Evolutionary conservation across 768 basidiomycete genomes (phyloP), one percentile per base, ranked within the genome.

Genomic region (Gymnopilus dilepis): DNA sequence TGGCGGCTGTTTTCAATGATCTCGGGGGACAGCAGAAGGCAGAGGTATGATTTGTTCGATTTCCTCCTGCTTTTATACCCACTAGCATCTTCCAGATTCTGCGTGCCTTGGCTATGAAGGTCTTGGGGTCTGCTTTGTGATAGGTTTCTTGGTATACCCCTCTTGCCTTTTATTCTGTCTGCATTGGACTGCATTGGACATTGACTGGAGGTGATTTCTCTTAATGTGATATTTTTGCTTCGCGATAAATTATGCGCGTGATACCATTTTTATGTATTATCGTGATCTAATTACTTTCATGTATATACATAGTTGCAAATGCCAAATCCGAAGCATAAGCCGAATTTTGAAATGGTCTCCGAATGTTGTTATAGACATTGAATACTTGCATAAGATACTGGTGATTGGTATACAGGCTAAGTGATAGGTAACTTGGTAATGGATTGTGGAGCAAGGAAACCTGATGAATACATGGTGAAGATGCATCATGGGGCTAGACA

Each of bases 1-100:
- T 98, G 22, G 94, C 92, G 2, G 84, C 90, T 8, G 95, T 97
- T 17, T 98, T 98, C 73, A 76, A 80, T 47, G 84, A 91, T 21
- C 81, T 97, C 24, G 89, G 86, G 17, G 84, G 86, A 2, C 78
- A 78, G 53, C 90, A 95, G 80, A 96, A 93, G 73, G 94, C 95
- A 50, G 92, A 97, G 86, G 95, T 93, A 52, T 47, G 8, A 24
- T 45, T n/a, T 57, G 24, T 48, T 13, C n/a, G 38, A n/a, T 58
- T 21, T 21, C 50, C 40, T 2, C 40, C 54, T 8, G 51, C 19
- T 33, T 22, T 63, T 50, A 31, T 57, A 11, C 42, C 62, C n/a
- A 61, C 19, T 22, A 19, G 42, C 19, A 1, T 8, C 31, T 48
- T 17, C 15, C 57, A 96, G 94, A 89, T 96, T 69, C 76, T 96